These are phyloP conservation scores for Geotrichum histeridarum DNA, from an alignment of 1,139 yeast genomes.

Conservation along the genomic window DNA sequence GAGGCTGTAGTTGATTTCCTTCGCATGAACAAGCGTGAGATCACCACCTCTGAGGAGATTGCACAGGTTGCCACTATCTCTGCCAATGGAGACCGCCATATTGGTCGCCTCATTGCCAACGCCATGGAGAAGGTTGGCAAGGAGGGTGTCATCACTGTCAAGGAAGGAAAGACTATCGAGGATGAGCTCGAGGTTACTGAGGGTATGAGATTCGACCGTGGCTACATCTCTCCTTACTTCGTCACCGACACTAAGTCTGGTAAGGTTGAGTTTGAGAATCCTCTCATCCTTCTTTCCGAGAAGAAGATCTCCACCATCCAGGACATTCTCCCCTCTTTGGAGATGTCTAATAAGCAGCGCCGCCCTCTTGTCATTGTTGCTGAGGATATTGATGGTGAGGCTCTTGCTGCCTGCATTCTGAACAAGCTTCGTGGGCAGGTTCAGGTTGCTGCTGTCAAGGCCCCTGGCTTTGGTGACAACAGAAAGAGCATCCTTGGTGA, in stretches of 20 bases:
- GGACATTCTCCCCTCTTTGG: conserved; percentile 91
- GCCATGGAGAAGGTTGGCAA: conserved; percentile 99
- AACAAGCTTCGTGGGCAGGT: conserved; percentile 99
- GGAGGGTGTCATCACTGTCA: conserved; percentile 98
- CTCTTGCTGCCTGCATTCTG: conserved; percentile 96
- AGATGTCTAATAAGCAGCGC: conserved; percentile 88
- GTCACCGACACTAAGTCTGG: conserved; percentile 95
- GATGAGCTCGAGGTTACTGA: conserved; percentile 97
- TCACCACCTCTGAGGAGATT: conserved; percentile 93
- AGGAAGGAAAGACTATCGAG: conserved; percentile 95
- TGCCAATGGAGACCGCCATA: conserved; percentile 94
- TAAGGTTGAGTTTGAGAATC: conserved; percentile 96
- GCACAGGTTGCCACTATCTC: conserved; percentile 99
- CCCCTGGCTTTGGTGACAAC: conserved; percentile 99
- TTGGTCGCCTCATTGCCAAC: conserved; percentile 86
- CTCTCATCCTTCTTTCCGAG: conserved; percentile 82
- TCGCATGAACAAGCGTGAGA: conserved; percentile 88
- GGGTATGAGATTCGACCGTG: conserved; percentile 99
- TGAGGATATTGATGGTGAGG: conserved; percentile 98
- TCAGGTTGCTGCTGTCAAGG: conserved; percentile 97
- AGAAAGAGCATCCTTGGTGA: conserved; percentile 97
- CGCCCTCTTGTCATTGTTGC: conserved; percentile 94
- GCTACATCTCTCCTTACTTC: conserved; percentile 96
- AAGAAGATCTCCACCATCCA: conserved; percentile 91
- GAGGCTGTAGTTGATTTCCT: conserved; percentile 90